phyloP scores from a whole-genome alignment of 495 filamentous ascomycete species.

The Pseudoneurospora amorphoporcata region DNA sequence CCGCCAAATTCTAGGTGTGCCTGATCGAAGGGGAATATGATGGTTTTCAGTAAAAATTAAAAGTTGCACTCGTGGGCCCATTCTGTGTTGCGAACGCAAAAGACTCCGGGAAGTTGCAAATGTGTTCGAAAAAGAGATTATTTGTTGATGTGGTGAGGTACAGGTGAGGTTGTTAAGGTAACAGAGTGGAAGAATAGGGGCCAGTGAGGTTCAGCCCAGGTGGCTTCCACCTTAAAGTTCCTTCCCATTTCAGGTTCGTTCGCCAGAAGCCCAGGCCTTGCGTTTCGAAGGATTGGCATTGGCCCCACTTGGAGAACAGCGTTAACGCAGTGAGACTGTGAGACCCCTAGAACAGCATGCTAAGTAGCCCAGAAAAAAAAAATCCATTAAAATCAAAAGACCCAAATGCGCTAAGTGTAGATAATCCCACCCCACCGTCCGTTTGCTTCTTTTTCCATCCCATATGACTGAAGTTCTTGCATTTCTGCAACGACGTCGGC shows the following conservation, averaged over 20 bases:
- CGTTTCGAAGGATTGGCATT: neutral
- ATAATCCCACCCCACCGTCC: neutral
- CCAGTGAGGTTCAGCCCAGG: neutral
- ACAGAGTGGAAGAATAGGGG: neutral
- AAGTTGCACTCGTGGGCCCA: neutral
- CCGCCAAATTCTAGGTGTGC: neutral
- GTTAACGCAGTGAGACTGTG: neutral
- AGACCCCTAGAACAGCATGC: neutral
- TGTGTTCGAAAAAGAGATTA: neutral
- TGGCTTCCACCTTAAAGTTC: neutral
- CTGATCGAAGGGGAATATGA: neutral
- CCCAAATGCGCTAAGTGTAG: neutral
- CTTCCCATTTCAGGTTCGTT: neutral
- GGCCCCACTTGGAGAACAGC: neutral
- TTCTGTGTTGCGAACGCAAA: neutral
- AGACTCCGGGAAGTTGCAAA: neutral
- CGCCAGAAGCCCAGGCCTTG: neutral
- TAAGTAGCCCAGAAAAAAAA: neutral
- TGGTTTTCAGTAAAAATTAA: neutral
- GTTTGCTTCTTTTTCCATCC: neutral
- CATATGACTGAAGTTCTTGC: neutral
- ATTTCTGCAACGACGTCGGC: neutral
- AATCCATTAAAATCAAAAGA: neutral
- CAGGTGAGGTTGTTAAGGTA: neutral
- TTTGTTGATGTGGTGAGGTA: neutral